Conservation (phyloP, 768 basidiomycete genomes). For the Lyophyllum shimeji region DNA sequence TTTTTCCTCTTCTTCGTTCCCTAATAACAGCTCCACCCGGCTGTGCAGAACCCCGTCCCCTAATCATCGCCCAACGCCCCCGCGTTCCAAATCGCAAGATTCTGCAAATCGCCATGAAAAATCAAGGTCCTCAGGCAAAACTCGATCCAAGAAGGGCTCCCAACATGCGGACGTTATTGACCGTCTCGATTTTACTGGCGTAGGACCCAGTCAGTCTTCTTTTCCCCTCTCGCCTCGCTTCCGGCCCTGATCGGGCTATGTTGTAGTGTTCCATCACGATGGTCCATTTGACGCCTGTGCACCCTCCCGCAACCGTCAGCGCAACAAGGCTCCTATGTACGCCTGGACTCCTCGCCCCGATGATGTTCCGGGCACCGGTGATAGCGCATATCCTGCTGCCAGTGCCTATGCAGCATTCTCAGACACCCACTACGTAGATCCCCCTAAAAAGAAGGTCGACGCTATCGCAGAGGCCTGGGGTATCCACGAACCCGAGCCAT, state of each 20-base stretch:
- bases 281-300: conserved; percentile 92
- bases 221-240: conserved; percentile 7
- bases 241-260: conserved; percentile 19
- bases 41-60: conserved; percentile 20
- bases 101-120: conserved; percentile 36
- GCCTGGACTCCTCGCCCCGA: conserved; percentile 58
- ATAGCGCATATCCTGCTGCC: conserved; percentile 55
- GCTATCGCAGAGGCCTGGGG: conserved; percentile 93
- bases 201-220: conserved; percentile 72
- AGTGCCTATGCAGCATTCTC: conserved; percentile 47
- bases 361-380: conserved; percentile 37
- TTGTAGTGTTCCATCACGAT: conserved; percentile 86
- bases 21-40: conserved; percentile 13
- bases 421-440: conserved; percentile 48
- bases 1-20: conserved; percentile 7
- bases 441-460: conserved; percentile 83
- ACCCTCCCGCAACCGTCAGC: conserved; percentile 83
- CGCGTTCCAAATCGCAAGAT: conserved; percentile 50
- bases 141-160: conserved; percentile 67
- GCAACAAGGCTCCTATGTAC: conserved; percentile 78
- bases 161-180: conserved; percentile 89
- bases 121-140: conserved; percentile 39
- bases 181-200: conserved; percentile 82
- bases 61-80: conserved; percentile 31
- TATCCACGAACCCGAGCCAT: conserved; percentile 89